Percentiles rank a stretch among this genome's conserved stretches.
These are phyloP conservation scores for Pterulicium gracile DNA, from an alignment of 1,284 basidiomycete genomes.

Conservation along the genomic window DNA sequence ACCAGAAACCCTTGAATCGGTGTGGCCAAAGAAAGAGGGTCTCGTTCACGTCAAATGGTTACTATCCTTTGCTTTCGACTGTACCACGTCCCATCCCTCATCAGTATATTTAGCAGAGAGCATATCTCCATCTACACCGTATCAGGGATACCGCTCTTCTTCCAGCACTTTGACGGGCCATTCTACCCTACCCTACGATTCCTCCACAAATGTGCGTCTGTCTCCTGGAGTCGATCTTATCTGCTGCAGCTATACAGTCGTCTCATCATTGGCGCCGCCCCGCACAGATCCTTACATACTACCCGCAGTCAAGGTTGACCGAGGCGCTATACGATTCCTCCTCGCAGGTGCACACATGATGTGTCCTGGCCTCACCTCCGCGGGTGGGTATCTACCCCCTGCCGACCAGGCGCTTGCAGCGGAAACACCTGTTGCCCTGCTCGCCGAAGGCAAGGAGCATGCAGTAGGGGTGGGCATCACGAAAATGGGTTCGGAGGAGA, in stretches of 20 bases:
- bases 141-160: constrained; percentile 82
- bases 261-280: background rate
- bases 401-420: constrained; percentile 57
- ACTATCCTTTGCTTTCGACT: too few species aligned
- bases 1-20: constrained; percentile 73
- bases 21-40: constrained; percentile 99
- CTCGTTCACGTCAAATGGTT: constrained; percentile 93
- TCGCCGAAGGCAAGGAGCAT: constrained; percentile 94
- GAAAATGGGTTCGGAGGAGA: constrained; percentile 81
- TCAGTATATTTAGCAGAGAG: constrained; percentile 60
- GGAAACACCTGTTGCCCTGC: constrained; percentile 74
- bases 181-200: constrained; percentile 83
- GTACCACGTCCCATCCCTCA: constrained; percentile 1
- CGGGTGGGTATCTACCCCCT: constrained; percentile 83
- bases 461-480: constrained; percentile 84
- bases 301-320: constrained; percentile 85
- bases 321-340: constrained; percentile 96
- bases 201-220: constrained; percentile 76
- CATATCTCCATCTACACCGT: constrained; percentile 90
- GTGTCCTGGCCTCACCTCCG: constrained; percentile 92
- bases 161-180: constrained; percentile 96
- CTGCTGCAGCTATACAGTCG: constrained; percentile 4
- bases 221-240: constrained; percentile 2
- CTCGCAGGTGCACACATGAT: constrained; percentile 93
- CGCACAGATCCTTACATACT: constrained; percentile 81